Evolutionary conservation across 768 basidiomycete genomes (phyloP), one percentile per base, ranked within the genome.

Genomic region (Boletus edulis): DNA sequence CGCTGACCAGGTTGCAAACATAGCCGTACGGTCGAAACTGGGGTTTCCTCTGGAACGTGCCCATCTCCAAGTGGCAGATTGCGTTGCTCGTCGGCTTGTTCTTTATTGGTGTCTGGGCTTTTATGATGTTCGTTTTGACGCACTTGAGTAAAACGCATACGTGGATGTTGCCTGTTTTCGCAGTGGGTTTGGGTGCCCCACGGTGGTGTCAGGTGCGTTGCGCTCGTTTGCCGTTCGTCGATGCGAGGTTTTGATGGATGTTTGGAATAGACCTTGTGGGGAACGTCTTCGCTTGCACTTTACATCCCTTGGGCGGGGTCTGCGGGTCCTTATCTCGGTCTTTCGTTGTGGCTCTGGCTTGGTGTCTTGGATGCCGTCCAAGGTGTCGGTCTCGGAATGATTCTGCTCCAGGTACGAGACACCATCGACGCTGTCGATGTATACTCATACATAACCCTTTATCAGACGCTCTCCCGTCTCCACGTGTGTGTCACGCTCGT

Each of bases 401-500:
- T 94, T 63, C 76, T 93, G 20, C 82, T 93, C 22, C 89, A 91
- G 78, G 71, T 72, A 56, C 40, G 63, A 17, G 42, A 40, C 38
- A 20, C 5, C 15, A 5, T 17, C 4, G 14, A 29, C 1, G 4
- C 35, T 17, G 27, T 35, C 17, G 12, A 20, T 22, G 24, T 6
- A 17, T 49, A 17, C 43, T 57, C 11, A 61, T 34, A 17, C 6
- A 14, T 29, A 9, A 17, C 15, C 2, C 9, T 4, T 6, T 2
- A 0, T 27, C 63, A 81, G 84, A 97, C 94, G 10, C 74, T 97
- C 22, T 97, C 94, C 13, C 87, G 94, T 55, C 79, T 97, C 17
- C 94, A 97, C 63, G 94, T 97, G 29, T 95, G 94, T 61, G 93
- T 92, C 4, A 97, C 94, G 4, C 79, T 97, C 38, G 93, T 91